Conservation (phyloP, 805 yeast genomes). For the Candida ficus region DNA sequence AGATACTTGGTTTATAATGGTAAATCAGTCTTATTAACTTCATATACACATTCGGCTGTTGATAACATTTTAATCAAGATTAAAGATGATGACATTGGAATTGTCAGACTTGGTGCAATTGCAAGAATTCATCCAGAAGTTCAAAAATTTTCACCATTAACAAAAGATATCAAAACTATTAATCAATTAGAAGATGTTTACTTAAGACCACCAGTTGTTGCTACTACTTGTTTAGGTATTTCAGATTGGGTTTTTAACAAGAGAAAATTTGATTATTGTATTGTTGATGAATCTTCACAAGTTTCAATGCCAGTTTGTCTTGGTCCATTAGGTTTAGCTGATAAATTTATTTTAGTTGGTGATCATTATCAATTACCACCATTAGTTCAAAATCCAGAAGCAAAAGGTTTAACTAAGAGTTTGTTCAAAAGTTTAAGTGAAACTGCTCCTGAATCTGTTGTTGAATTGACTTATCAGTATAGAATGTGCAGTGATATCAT, state of each 20-base stretch:
- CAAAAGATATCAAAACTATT: conserved; percentile 33
- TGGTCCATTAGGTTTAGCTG: conserved; percentile 78
- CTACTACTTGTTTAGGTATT: conserved; percentile 82
- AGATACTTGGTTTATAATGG: conserved; percentile 51
- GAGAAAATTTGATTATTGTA: conserved; percentile 80
- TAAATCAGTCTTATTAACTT: conserved; percentile 69
- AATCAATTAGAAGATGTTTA: conserved; percentile 44
- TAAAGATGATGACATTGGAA: conserved; percentile 37
- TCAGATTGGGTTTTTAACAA: conserved; percentile 53
- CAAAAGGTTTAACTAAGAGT: conserved; percentile 62
- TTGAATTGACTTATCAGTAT: conserved; percentile 76
- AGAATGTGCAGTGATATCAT: conserved; percentile 90
- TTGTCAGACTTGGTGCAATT: conserved; percentile 64
- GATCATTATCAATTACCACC: conserved; percentile 96
- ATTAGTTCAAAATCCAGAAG: conserved; percentile 63
- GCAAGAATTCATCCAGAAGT: conserved; percentile 60
- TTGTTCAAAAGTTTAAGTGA: conserved; percentile 74
- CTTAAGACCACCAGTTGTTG: conserved; percentile 66
- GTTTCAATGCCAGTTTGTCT: conserved; percentile 85
- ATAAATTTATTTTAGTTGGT: conserved; percentile 87
- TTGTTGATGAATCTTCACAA: conserved; percentile 95
- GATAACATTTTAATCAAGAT: conserved; percentile 84
- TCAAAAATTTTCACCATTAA: conserved; percentile 44
- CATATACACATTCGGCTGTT: conserved; percentile 94
- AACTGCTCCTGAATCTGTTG: conserved; percentile 66